Evolutionary conservation across 768 basidiomycete genomes (phyloP), one percentile per base, ranked within the genome.

Genomic region (Clathrus columnatus): DNA sequence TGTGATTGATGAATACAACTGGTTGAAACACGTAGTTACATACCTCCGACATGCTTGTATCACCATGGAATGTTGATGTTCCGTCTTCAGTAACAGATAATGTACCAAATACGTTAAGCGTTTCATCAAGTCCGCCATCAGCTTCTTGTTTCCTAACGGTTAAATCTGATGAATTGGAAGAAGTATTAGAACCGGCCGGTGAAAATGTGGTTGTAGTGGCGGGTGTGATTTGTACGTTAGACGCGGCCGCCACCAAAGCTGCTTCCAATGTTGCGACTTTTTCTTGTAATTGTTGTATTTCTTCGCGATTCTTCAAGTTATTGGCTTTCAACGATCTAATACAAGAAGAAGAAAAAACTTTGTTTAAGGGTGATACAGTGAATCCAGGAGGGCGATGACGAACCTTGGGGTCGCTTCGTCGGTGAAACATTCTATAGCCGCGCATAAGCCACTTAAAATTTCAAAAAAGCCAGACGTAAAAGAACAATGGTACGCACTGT

Each of bases 371-470:
- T 24, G 18, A 28, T 4, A 47, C 46, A 41, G 21, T 52, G 23
- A 7, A 23, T 21, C 16, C 17, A 10, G 18, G 7, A 17, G 21
- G 36, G n/a, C 44, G 41, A 20, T 28, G 14, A 47, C 46, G 20
- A 16, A 47, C 51, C 51, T 53, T 11, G 51, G 51, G 10, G 51
- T 53, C 21, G 51, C 41, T 53, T 53, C 43, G 10, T 53, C 51
- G 2, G 51, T 53, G 43, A 53, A 53, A 42, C 51, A 53, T 53
- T 53, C 51, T 53, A 23, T 17, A 23, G 24, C 5, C 5, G 14
- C 18, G n/a, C 3, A 24, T 14, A 24, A 44, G 36, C 36, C 36
- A 36, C 11, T 36, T 36, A 2, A 36, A n/a, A 14, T 53, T 4
- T 16, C 20, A 27, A 43, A 26, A 21, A 7, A 8, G 27, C 4